Base-by-base conservation (phyloP, 2,329 filamentous ascomycete genomes). In the Diaporthe australafricana region DNA sequence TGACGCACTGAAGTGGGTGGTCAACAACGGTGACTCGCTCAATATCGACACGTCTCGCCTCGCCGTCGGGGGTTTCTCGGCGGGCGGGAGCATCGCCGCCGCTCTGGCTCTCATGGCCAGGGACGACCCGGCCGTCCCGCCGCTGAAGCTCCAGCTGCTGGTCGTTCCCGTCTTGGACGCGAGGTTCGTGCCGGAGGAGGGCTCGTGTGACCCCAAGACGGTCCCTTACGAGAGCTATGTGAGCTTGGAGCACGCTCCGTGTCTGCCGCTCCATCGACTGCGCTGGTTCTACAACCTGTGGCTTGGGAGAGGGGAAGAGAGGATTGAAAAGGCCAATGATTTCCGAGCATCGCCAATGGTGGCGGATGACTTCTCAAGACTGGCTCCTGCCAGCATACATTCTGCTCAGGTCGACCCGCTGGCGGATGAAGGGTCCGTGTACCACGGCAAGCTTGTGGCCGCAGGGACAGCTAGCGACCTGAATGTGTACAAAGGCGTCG, bases 261-360 rank as follows among this genome's bases (percentile, higher is more conserved):
- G 78, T 71, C 74, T 82, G 53, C 81, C 81, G 8, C 76, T 82
- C 38, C 62, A 78, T 48, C 76, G 81, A 1, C 72, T 83, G 35
- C 63, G 78, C 38, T 82, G 81, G 81, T 82, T 82, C 72, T 81
- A 81, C 67, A 80, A 80, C 32, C 75, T 81, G 32, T 82, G 81
- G 81, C 74, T 82, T 11, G 81, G 81, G 0, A 80, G 71, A 7
- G 80, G 79, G 27, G 72, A 75, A n/a, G 75, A 75, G 57, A 75
- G 80, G 22, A 73, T 70, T 4, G 76, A 75, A 62, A 75, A 71
- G n/a, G 78, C 79, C 6, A 73, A 74, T 6, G 76, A 81, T 50
- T 80, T 78, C 56, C 75, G 75, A 5, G 80, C 79, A 9, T 82
- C 80, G 5, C 81, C 80, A 0, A 78, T 83, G 56, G 74, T 80